Percentiles rank a stretch among this genome's conserved stretches.
Conservation (phyloP, 345 rosid genomes). For the Populus alba region DNA sequence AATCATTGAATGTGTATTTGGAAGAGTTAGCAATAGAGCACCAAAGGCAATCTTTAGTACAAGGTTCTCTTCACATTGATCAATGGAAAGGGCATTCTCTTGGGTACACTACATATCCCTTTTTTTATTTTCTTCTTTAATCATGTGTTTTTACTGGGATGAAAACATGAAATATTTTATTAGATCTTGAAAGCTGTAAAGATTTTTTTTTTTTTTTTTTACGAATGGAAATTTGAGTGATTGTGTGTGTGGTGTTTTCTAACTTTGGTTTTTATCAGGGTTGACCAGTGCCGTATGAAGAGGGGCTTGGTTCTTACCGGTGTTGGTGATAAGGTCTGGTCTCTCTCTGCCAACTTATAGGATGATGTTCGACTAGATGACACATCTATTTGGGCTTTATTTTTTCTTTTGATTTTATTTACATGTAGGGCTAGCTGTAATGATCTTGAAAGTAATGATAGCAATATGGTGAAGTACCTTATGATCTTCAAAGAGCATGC, state of each 20-base stretch:
- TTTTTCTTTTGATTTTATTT: not conserved
- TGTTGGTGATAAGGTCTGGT: constrained; percentile 79
- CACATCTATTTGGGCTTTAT: too few species aligned
- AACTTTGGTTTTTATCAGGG: constrained; percentile 44
- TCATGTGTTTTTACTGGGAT: not conserved
- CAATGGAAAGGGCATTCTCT: constrained; percentile 80
- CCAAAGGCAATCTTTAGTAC: constrained; percentile 49
- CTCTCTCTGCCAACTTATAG: not conserved
- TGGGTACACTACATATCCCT: constrained; percentile 40
- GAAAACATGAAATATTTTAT: too few species aligned
- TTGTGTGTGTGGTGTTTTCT: constrained; percentile 1
- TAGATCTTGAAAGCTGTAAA: too few species aligned
- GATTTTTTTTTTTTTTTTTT: not conserved
- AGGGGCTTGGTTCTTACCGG: constrained; percentile 82
- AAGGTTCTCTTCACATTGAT: constrained; percentile 50
- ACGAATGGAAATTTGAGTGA: not conserved
- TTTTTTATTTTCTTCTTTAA: not conserved
- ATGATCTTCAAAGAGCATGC: too few species aligned
- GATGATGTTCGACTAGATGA: too few species aligned
- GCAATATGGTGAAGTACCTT: not conserved
- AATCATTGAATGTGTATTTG: constrained; percentile 35
- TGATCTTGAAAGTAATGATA: not conserved
- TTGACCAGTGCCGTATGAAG: constrained; percentile 80
- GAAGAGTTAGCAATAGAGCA: constrained; percentile 64
- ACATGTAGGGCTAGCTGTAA: not conserved